Percentiles rank a stretch among this genome's conserved stretches.
These are phyloP conservation scores for Cryptococcus floricola DNA, from an alignment of 1,284 basidiomycete species.

Conservation along the genomic window DNA sequence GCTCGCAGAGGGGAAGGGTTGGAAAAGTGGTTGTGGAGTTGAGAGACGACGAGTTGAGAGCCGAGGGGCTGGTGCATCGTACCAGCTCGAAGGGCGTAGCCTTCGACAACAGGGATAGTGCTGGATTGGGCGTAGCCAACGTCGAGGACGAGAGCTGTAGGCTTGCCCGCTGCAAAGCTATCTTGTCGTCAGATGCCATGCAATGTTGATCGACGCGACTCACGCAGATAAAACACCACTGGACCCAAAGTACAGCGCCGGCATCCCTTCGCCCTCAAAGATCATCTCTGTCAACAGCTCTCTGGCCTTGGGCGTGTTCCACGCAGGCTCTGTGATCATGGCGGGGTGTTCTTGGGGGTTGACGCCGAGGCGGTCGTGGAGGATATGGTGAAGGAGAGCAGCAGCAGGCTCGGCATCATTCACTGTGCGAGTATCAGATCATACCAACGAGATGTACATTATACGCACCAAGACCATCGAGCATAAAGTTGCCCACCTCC, in stretches of 20 bases:
- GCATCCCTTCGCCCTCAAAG: constrained; percentile 91
- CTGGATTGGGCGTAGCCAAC: constrained; percentile 84
- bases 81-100: constrained; percentile 94
- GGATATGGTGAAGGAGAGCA: constrained; percentile 68
- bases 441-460: background rate
- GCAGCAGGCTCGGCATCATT: constrained; percentile 72
- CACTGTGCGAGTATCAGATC: constrained; percentile 53
- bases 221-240: constrained; percentile 92
- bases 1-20: constrained; percentile 24
- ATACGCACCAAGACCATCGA: constrained; percentile 78
- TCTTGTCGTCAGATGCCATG: background rate
- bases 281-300: constrained; percentile 94
- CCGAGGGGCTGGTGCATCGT: constrained; percentile 50
- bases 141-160: constrained; percentile 91
- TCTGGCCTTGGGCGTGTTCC: constrained; percentile 85
- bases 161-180: constrained; percentile 93
- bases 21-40: constrained; percentile 43
- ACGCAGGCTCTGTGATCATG: constrained; percentile 90
- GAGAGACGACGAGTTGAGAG: constrained; percentile 42
- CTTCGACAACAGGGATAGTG: constrained; percentile 93
- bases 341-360: constrained; percentile 75
- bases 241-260: constrained; percentile 96
- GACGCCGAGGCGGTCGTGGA: constrained; percentile 69
- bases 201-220: constrained; percentile 38
- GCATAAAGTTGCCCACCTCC: constrained; percentile 79